Base-by-base conservation (phyloP, 116 monocot species). In the Iris pallida region DNA sequence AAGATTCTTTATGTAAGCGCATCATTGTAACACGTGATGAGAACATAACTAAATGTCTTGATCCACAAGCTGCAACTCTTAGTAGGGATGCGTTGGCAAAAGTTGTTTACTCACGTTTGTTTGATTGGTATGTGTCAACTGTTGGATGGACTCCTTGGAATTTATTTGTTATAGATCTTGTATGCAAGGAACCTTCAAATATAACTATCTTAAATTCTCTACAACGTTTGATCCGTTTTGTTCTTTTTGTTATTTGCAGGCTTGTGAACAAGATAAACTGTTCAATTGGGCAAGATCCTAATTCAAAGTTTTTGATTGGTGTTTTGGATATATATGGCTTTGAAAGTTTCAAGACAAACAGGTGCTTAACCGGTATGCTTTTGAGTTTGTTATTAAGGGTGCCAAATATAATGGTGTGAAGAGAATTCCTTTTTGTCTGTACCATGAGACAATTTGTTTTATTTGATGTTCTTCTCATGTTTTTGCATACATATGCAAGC, bases 291-390 rank as follows among this genome's bases (percentile, higher is more conserved):
- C 95, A 95, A 86, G 95, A 95, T 89, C 84, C 88, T 71, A 20
- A 84, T 60, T 91, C 95, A 30, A 95, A 89, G 65, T 75, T 71
- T 66, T 75, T 88, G 57, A 91, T 95, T 63, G 95, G 95, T 6
- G 95, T 95, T 61, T 76, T 95, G 61, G 95, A 95, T 81, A 95
- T 95, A 49, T 95, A 95, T 86, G 95, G 95, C 43, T 95, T 95
- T 84, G 95, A 95, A 79, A 91, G 95, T 78, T 95, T 95, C 84
- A 91, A 91, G 78, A 95, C 80, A 64, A 85, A 85, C 81, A 85
- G 85, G 85, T 85, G 78, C 77, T 85, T 81, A 72, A 77, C 65
- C 45, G 74, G 71, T 80, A 77, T 49, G 74, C 77, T 77, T 80
- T 80, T 68, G 40, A 59, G 51, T 76, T 73, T 74, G 47, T 76